phyloP scores from a whole-genome alignment of 176 grass and related monocot species.

The Oryza glumipatula region DNA sequence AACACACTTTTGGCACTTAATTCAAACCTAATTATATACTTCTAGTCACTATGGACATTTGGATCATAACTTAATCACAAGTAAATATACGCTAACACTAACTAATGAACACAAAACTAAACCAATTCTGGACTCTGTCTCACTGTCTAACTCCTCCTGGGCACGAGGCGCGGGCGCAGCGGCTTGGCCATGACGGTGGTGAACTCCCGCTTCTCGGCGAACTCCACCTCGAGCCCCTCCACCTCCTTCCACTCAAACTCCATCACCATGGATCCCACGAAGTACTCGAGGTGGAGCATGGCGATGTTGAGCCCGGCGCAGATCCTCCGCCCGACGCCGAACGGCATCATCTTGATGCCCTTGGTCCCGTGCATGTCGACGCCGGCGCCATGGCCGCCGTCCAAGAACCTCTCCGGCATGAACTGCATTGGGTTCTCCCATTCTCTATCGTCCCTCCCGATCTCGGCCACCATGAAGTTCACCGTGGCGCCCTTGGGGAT shows the following conservation, averaged over 20 bases:
- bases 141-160: conserved; percentile 9
- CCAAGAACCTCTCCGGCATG: conserved; percentile 62
- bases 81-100: neutral
- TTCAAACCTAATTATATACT: neutral
- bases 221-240: conserved; percentile 46
- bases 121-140: neutral
- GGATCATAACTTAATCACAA: neutral
- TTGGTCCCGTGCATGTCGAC: conserved; percentile 45
- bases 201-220: conserved; percentile 43
- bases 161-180: conserved; percentile 16
- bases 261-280: conserved; percentile 55
- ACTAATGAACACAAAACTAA: neutral
- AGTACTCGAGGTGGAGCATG: conserved; percentile 58
- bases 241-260: conserved; percentile 51
- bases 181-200: conserved; percentile 60
- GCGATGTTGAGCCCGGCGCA: conserved; percentile 44
- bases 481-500: conserved; percentile 60
- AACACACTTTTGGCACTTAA: too few species aligned
- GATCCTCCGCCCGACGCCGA: conserved; percentile 51
- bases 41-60: neutral
- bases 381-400: conserved; percentile 45
- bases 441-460: conserved; percentile 49
- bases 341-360: conserved; percentile 70
- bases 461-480: conserved; percentile 71
- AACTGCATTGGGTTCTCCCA: conserved; percentile 61